Evolutionary conservation across 2,329 filamentous ascomycete genomes (phyloP), one percentile per base, ranked within the genome.

Genomic region (Thelonectria discophora): DNA sequence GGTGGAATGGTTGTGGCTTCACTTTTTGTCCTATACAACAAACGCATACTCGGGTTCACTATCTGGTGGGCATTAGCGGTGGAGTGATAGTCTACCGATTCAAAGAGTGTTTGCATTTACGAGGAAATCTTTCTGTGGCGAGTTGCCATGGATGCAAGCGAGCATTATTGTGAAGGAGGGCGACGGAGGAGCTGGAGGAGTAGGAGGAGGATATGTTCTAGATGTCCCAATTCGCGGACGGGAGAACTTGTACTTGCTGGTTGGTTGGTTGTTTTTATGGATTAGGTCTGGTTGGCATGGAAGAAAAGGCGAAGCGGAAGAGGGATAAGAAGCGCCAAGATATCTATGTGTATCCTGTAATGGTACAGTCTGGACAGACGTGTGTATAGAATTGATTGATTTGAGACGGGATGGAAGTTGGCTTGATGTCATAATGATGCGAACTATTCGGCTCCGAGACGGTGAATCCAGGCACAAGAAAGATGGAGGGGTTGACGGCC

Each of bases 21-120:
- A 55, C 67, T 63, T 66, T 66, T 66, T 70, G 62, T 69, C 63
- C 62, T 68, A 69, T 69, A 71, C 65, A 65, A 71, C 65, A 65
- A 57, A 61, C 68, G 69, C 69, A 70, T 71, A 66, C 71, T 64
- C 63, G 63, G 63, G 62, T 63, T 30, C 27, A 30, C 2, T 69
- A 67, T 69, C 65, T 66, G 64, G 62, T 30, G 51, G 67, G 64
- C 69, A 71, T 69, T 65, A 71, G 60, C 63, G 63, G 69, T 61
- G 67, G 65, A 70, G 67, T 58, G 55, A 60, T 61, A 49, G 55
- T 39, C 45, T 47, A 42, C 60, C 55, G 59, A 58, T 62, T 58
- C 56, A 47, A 64, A 49, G 55, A 51, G 58, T 58, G 46, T 67
- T 64, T 66, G 53, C 48, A 52, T 66, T 62, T 53, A 60, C 32